These are phyloP conservation scores for Pichia thaimueangensis DNA, from an alignment of 805 yeast genomes.

Conservation along the genomic window DNA sequence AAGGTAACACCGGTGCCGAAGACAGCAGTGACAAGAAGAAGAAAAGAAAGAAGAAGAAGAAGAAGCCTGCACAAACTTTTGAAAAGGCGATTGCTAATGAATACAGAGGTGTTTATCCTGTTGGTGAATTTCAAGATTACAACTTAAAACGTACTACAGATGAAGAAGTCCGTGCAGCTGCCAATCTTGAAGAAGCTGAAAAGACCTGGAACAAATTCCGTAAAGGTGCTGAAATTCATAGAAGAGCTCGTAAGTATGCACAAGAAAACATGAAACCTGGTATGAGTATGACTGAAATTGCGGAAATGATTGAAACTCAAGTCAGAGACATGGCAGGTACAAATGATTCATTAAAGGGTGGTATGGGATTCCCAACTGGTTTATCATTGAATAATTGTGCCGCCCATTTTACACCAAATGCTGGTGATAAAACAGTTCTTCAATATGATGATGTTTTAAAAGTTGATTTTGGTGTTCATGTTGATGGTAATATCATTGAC, in stretches of 20 bases:
- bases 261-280: conserved; percentile 78
- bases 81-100: conserved; percentile 49
- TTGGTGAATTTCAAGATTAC: conserved; percentile 82
- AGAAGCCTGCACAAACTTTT: conserved; percentile 43
- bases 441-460: conserved; percentile 90
- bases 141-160: conserved; percentile 69
- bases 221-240: conserved; percentile 93
- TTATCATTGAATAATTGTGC: conserved; percentile 89
- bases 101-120: conserved; percentile 71
- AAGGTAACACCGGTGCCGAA: background rate
- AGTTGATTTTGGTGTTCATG: conserved; percentile 95
- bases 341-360: conserved; percentile 65
- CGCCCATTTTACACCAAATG: conserved; percentile 96
- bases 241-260: conserved; percentile 81
- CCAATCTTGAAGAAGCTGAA: conserved; percentile 9
- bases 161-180: conserved; percentile 53
- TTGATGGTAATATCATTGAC: conserved; percentile 89
- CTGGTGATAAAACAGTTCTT: conserved; percentile 81
- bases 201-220: conserved; percentile 79
- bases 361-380: conserved; percentile 99
- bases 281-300: conserved; percentile 84
- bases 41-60: conserved; percentile 54
- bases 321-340: conserved; percentile 59
- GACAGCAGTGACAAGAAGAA: conserved; percentile 33
- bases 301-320: conserved; percentile 81